phyloP scores from a whole-genome alignment of 164 flowering plant genomes.

The Liquidambar formosana region DNA sequence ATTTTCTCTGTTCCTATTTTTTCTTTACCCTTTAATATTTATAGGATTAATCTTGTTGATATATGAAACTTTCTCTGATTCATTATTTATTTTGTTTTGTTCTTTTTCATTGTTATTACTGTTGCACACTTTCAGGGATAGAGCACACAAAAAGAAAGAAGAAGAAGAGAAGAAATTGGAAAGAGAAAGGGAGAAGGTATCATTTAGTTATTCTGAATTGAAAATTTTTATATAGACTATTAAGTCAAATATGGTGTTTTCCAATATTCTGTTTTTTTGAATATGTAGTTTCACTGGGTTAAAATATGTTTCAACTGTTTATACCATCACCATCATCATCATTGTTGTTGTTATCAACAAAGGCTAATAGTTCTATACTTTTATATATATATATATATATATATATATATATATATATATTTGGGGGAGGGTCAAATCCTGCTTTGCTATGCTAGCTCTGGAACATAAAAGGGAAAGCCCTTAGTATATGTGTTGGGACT shows the following conservation, averaged over 20 bases:
- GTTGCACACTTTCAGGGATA: slow-evolving; percentile 25
- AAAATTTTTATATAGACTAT: no score
- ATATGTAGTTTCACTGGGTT: not conserved
- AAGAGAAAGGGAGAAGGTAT: slow-evolving; percentile 54
- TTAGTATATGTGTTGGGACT: no score
- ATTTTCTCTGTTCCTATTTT: not conserved
- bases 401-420: no score
- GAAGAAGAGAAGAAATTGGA: slow-evolving; percentile 35
- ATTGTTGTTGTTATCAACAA: no score
- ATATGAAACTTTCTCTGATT: not conserved
- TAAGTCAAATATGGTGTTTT: not conserved
- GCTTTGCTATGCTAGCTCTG: no score
- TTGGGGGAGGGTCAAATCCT: no score
- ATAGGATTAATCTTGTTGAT: not conserved
- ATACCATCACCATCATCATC: no score
- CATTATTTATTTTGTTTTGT: not conserved
- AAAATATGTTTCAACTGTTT: no score
- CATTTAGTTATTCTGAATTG: no score
- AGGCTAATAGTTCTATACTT: no score
- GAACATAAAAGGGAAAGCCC: no score
- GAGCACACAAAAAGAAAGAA: slow-evolving; percentile 29
- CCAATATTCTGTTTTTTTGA: not conserved
- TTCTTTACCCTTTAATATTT: not conserved
- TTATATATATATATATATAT: no score
- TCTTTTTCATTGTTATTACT: not conserved